phyloP scores from a whole-genome alignment of 2,329 filamentous ascomycete species.

The Pyricularia sp. region DNA sequence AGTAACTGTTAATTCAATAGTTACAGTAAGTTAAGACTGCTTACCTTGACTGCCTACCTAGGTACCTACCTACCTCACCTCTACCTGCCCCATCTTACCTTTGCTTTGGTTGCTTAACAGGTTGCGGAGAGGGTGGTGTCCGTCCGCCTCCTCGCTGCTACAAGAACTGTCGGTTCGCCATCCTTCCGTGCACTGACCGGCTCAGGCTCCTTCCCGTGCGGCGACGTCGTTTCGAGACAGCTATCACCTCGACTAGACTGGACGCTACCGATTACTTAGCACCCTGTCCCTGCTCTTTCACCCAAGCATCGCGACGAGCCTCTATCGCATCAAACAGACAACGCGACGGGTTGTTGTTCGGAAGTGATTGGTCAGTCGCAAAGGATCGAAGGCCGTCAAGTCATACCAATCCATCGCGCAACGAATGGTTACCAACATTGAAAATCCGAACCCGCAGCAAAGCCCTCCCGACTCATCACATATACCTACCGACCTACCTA shows the following conservation, averaged over 20 bases:
- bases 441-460: not conserved
- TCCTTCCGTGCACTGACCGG: slow-evolving; percentile 1
- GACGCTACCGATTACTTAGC: not conserved
- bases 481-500: no score
- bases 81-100: not conserved
- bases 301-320: not conserved
- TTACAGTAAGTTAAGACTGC: not conserved
- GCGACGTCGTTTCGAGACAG: not conserved
- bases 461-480: not conserved
- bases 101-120: not conserved
- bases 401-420: not conserved
- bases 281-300: not conserved
- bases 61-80: no score
- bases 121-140: not conserved
- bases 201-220: not conserved
- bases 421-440: not conserved
- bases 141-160: not conserved
- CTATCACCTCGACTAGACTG: not conserved
- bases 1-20: not conserved
- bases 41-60: not conserved
- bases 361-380: not conserved
- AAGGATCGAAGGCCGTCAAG: not conserved
- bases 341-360: not conserved
- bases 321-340: not conserved
- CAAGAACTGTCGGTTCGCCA: slow-evolving; percentile 1